Conservation (phyloP, 768 basidiomycete genomes). For the Mycena latifolia region DNA sequence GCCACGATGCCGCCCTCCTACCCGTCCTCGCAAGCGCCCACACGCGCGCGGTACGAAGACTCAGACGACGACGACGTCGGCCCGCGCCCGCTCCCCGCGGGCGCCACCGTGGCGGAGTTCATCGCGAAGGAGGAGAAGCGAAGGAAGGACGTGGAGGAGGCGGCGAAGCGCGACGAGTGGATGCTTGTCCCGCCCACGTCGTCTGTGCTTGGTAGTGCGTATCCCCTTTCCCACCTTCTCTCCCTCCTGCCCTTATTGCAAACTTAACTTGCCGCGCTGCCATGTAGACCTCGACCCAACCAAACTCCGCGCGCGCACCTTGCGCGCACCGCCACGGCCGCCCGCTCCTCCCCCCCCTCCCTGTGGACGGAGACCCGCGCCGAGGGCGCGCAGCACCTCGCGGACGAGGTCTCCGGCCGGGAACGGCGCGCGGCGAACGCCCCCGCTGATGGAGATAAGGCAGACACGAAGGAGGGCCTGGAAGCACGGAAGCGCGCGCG, state of each 20-base stretch:
- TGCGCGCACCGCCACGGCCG: slow-evolving; percentile 70
- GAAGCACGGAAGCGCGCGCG: too few relatives aligned
- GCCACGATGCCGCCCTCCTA: slow-evolving; percentile 61
- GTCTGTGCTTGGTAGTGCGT: slow-evolving; percentile 84
- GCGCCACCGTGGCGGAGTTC: slow-evolving; percentile 75
- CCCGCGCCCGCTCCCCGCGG: slow-evolving; percentile 78
- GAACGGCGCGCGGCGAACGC: too few relatives aligned
- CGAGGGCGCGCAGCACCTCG: too few relatives aligned
- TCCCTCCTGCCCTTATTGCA: not conserved
- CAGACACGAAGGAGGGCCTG: too few relatives aligned
- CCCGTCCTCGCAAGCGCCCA: slow-evolving; percentile 49
- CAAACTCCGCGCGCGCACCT: slow-evolving; percentile 84
- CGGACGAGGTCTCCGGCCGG: too few relatives aligned
- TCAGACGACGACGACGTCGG: slow-evolving; percentile 86
- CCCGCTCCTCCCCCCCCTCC: slow-evolving; percentile 54
- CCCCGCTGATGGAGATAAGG: too few relatives aligned
- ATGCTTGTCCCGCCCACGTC: slow-evolving; percentile 95
- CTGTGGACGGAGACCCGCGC: slow-evolving; percentile 99
- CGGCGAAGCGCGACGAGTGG: slow-evolving; percentile 92
- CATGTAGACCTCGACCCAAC: slow-evolving; percentile 92
- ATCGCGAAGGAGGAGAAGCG: slow-evolving; percentile 87
- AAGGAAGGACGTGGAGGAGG: slow-evolving; percentile 82
- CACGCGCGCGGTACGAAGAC: slow-evolving; percentile 48
- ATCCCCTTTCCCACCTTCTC: too few relatives aligned
- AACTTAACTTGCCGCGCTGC: too few relatives aligned